These are phyloP conservation scores for Haplosporangium sp. DNA, from an alignment of 371 early-diverging fungal species.

Conservation along the genomic window DNA sequence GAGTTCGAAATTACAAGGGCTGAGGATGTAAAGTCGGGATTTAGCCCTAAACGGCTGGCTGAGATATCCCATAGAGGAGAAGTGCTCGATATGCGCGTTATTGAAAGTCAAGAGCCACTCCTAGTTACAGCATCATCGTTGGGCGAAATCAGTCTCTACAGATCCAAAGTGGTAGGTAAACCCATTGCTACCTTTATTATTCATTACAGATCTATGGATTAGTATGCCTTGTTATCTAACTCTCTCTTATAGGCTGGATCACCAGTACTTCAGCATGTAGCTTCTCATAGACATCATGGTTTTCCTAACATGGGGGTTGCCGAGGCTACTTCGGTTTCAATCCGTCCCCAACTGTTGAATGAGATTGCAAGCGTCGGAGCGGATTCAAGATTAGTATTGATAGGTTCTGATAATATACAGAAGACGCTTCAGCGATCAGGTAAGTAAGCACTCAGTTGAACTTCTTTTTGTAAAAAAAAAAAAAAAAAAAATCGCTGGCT, in stretches of 20 bases:
- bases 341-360: conserved; percentile 8
- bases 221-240: background rate
- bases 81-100: conserved; percentile 19
- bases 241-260: background rate
- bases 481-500: background rate
- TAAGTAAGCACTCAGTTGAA: background rate
- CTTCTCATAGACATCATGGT: conserved; percentile 15
- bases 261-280: background rate
- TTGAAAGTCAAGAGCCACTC: background rate
- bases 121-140: conserved; percentile 17
- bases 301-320: conserved; percentile 5
- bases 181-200: background rate
- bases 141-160: conserved; percentile 14
- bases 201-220: background rate
- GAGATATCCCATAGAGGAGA: conserved; percentile 20
- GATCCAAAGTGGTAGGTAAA: background rate
- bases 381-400: conserved; percentile 11
- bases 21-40: conserved; percentile 17
- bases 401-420: conserved; percentile 12
- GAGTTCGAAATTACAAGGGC: conserved; percentile 15
- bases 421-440: conserved; percentile 18
- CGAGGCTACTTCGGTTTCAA: conserved; percentile 4
- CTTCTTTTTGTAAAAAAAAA: background rate
- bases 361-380: conserved; percentile 16
- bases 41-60: conserved; percentile 3